Evolutionary conservation across 2,329 filamentous ascomycete species (phyloP).

Genomic region (Colletotrichum salicis): DNA sequence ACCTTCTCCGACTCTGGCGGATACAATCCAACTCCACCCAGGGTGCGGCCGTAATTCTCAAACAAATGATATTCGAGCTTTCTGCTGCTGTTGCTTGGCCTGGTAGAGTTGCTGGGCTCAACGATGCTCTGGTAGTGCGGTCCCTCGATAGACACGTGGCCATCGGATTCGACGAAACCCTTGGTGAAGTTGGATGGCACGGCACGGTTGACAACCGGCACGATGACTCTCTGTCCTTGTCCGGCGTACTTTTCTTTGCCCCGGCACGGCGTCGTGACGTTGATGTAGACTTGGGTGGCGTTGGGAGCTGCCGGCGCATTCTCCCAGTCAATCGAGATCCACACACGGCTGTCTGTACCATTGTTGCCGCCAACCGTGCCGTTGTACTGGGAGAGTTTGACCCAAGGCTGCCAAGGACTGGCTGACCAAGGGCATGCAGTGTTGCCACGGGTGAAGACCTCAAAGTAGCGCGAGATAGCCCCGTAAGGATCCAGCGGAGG

Average conservation of each 20-base stretch:
- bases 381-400: constrained; percentile 60
- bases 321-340: constrained; percentile 65
- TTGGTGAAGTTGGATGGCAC: constrained; percentile 61
- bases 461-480: constrained; percentile 66
- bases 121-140: constrained; percentile 60
- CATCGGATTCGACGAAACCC: constrained; percentile 73
- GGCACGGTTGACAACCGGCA: constrained; percentile 63
- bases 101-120: constrained; percentile 35
- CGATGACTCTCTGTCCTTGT: constrained; percentile 57
- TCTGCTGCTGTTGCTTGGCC: constrained; percentile 6
- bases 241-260: constrained; percentile 55
- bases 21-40: constrained; percentile 66
- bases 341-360: constrained; percentile 64
- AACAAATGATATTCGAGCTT: constrained; percentile 60
- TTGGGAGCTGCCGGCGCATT: constrained; percentile 65
- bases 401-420: constrained; percentile 58
- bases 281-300: constrained; percentile 60
- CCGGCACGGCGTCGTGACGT: constrained; percentile 59
- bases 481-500: constrained; percentile 70
- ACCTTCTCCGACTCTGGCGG: constrained; percentile 63
- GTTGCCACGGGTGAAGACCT: constrained; percentile 70
- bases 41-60: constrained; percentile 65
- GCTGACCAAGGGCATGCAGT: constrained; percentile 63
- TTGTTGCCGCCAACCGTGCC: constrained; percentile 60
- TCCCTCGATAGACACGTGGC: constrained; percentile 65